Evolutionary conservation across 2,329 filamentous ascomycete species (phyloP).

Genomic region (Colletotrichum cereale): DNA sequence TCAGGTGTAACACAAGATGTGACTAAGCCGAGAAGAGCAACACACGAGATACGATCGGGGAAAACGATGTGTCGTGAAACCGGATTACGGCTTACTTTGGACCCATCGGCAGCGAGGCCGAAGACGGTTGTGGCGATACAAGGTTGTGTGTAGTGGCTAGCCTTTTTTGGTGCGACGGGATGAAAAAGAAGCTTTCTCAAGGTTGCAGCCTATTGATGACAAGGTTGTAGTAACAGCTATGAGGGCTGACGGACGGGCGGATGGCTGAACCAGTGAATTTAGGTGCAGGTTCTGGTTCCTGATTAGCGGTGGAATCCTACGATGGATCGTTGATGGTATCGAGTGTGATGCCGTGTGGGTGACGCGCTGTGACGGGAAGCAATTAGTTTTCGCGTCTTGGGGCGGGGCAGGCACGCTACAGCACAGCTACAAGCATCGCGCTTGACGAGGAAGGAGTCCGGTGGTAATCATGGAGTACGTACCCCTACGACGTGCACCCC

Average conservation of each 20-base stretch:
- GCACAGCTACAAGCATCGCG: background rate
- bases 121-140: background rate
- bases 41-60: background rate
- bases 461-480: background rate
- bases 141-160: background rate
- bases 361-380: slow-evolving; percentile 12
- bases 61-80: too few relatives aligned
- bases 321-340: background rate
- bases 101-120: background rate
- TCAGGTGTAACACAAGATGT: background rate
- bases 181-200: background rate
- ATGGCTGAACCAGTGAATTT: background rate
- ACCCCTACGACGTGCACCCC: slow-evolving; percentile 3
- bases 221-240: background rate
- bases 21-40: background rate
- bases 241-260: too few relatives aligned
- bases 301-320: background rate
- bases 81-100: background rate
- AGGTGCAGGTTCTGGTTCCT: background rate
- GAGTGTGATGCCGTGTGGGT: background rate
- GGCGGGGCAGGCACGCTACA: slow-evolving; percentile 4
- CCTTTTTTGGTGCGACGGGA: background rate
- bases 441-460: background rate
- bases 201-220: background rate
- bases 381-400: slow-evolving; percentile 33